phyloP scores from a whole-genome alignment of 768 basidiomycete species.

The Boletus vermiculosoides region DNA sequence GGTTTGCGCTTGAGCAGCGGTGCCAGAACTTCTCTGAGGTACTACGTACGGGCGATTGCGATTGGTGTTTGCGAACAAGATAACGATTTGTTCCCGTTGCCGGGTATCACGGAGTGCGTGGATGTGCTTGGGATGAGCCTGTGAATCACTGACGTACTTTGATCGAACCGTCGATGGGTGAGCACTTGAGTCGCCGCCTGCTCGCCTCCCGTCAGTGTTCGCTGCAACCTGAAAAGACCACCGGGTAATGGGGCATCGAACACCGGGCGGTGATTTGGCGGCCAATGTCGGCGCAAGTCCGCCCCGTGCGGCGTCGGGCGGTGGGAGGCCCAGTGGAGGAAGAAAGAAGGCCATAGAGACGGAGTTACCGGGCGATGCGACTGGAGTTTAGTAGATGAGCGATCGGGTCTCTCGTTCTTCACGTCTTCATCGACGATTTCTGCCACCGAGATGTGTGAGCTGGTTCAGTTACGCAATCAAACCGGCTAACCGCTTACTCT shows the following conservation, averaged over 20 bases:
- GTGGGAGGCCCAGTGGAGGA: background rate
- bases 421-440: background rate
- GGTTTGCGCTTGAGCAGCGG: background rate
- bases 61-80: background rate
- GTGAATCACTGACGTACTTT: background rate
- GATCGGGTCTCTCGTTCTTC: background rate
- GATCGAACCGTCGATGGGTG: background rate
- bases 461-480: background rate
- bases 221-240: background rate
- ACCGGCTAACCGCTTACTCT: background rate
- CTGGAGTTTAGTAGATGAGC: background rate
- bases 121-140: background rate
- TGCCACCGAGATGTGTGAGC: background rate
- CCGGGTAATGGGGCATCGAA: background rate
- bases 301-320: background rate
- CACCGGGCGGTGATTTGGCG: background rate
- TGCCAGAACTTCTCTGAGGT: no score
- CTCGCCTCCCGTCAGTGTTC: background rate
- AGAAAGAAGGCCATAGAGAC: background rate
- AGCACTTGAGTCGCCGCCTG: background rate
- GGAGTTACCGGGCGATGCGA: background rate
- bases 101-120: background rate
- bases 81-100: no score
- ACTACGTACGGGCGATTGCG: no score
- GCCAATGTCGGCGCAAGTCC: background rate